Base-by-base conservation (phyloP, 2,329 filamentous ascomycete species). In the Xylariaceae sp. region DNA sequence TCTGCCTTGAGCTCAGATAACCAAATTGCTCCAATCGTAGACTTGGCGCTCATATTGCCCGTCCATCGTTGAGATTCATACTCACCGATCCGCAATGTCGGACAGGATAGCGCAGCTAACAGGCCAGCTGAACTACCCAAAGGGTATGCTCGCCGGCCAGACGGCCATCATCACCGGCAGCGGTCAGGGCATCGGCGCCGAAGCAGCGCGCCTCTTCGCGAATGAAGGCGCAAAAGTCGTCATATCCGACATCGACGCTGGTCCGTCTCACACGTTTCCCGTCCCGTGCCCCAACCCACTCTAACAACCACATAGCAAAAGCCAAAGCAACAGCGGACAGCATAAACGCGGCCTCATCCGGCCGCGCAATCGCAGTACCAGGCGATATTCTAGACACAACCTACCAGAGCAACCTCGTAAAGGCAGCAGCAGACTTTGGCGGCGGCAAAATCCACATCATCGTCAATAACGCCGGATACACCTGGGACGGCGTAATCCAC, bases 401-500 rank as follows among this genome's bases (percentile, higher is more conserved):
- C 17, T 92, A 94, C 69, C 78, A 91, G 64, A 76, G 82, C 52
- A 72, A 76, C 10, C 79, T 95, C n/a, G 82, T 95, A 22, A 75
- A 83, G 64, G 81, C 83, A 63, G 79, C 89, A 0, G 90, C 88
- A 1, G 85, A 85, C 42, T 95, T 95, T 64, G 90, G 90, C 51
- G 75, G 79, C 56, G 90, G 89, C 63, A 95, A 95, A 75, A 90
- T 96, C 55, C 87, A 95, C 68, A 87, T 94, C 66, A 86, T 95
- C 49, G 87, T 95, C 52, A 95, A 95, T 71, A 95, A 95, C 67
- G 90, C 90, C 1, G 90, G 89, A 39, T 95, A 89, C 71, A 95
- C 90, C 1, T 95, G 90, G 89, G 90, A 96, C 68, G 90, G 86
- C 6, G 89, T 95, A 36, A 90, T 95, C 58, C 89, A 95, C 76